Evolutionary conservation across 1,139 yeast genomes (phyloP).

Genomic region (Hyphopichia fennica): DNA sequence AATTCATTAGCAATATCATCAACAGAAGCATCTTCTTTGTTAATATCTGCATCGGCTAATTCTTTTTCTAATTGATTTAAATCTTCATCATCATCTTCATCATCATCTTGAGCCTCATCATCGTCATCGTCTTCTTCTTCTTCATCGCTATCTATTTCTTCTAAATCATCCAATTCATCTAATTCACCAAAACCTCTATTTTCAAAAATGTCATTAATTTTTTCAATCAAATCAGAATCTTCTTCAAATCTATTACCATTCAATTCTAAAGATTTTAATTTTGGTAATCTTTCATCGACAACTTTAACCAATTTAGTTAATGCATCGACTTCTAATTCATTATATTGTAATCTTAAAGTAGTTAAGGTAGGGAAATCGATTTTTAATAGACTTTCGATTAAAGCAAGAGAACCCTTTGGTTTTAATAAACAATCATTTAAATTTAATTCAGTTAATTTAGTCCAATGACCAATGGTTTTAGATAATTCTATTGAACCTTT

Average conservation of each 20-base stretch:
- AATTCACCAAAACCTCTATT: slow-evolving; percentile 77
- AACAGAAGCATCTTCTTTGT: slow-evolving; percentile 42
- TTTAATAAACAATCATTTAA: slow-evolving; percentile 88
- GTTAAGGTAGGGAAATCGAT: slow-evolving; percentile 44
- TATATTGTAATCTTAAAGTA: slow-evolving; percentile 76
- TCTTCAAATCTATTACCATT: slow-evolving; percentile 84
- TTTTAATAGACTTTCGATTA: slow-evolving; percentile 48
- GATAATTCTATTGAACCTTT: slow-evolving; percentile 58
- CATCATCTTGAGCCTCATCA: slow-evolving; percentile 60
- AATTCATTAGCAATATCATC: slow-evolving; percentile 63
- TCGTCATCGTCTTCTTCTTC: slow-evolving; percentile 74
- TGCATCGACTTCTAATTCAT: slow-evolving; percentile 75
- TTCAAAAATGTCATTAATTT: slow-evolving; percentile 56
- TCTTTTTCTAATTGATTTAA: slow-evolving; percentile 57
- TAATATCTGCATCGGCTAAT: slow-evolving; percentile 34
- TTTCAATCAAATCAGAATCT: slow-evolving; percentile 36
- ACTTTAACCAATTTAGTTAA: slow-evolving; percentile 57
- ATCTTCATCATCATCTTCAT: slow-evolving; percentile 48
- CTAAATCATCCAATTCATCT: slow-evolving; percentile 92
- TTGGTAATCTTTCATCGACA: slow-evolving; percentile 56
- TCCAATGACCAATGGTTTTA: slow-evolving; percentile 44
- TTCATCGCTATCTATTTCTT: slow-evolving; percentile 83
- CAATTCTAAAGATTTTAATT: slow-evolving; percentile 67
- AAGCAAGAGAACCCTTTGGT: slow-evolving; percentile 63
- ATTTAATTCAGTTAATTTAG: slow-evolving; percentile 67